Percentiles rank a stretch among this genome's conserved stretches.
Conservation (phyloP, 2,329 filamentous ascomycete genomes). For the Trichocomaceae sp. region DNA sequence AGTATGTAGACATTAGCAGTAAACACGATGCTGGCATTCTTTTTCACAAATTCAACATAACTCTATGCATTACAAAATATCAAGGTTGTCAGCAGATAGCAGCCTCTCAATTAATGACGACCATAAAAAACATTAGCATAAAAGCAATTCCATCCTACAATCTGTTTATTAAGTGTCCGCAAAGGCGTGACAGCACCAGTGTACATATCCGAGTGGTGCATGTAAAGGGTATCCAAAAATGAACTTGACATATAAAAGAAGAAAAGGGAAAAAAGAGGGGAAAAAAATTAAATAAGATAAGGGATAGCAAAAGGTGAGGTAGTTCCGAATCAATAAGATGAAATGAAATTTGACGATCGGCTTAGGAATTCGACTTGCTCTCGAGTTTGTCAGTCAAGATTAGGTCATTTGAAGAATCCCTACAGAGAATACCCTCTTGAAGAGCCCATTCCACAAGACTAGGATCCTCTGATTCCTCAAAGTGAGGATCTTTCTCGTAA, state of each 20-base stretch:
- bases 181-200: neutral
- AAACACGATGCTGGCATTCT: neutral
- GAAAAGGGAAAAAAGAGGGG: neutral
- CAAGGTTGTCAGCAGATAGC: neutral
- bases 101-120: neutral
- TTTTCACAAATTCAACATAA: neutral
- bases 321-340: neutral
- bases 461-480: constrained; percentile 35
- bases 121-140: neutral
- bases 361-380: neutral
- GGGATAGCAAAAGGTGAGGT: neutral
- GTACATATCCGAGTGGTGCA: neutral
- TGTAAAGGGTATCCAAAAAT: neutral
- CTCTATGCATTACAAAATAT: neutral
- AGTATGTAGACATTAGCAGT: too few relatives aligned
- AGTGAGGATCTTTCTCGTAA: constrained; percentile 54
- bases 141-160: neutral
- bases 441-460: constrained; percentile 36
- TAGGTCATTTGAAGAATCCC: neutral
- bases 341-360: neutral
- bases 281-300: neutral
- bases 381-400: neutral
- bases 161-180: neutral
- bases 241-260: neutral
- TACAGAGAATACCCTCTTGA: constrained; percentile 21